Percentiles rank a stretch among this genome's conserved stretches.
Conservation (phyloP, 2,329 filamentous ascomycete genomes). For the Podosphaera aphanis region DNA sequence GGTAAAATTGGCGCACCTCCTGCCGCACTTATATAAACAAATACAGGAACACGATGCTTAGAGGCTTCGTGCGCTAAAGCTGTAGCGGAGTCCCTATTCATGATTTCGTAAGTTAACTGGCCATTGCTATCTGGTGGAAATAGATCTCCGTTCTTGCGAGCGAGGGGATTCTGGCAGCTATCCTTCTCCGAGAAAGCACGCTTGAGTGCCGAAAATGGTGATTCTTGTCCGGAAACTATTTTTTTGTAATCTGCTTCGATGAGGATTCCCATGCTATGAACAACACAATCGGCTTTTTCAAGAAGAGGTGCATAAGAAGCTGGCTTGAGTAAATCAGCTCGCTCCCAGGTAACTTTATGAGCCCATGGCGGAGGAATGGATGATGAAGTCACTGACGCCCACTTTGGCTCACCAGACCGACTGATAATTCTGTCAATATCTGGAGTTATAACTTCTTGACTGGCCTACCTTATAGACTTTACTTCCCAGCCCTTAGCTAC, state of each 20-base stretch:
- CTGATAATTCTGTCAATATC: slow-evolving; percentile 22
- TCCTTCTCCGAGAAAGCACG: slow-evolving; percentile 52
- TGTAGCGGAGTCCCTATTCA: slow-evolving; percentile 84
- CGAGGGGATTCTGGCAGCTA: slow-evolving; percentile 46
- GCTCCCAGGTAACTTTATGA: slow-evolving; percentile 62
- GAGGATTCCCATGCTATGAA: slow-evolving; percentile 89
- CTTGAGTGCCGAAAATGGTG: slow-evolving; percentile 52
- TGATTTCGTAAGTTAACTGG: slow-evolving; percentile 82
- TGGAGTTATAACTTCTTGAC: background rate
- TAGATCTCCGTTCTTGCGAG: slow-evolving; percentile 34
- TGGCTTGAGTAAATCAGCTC: slow-evolving; percentile 68
- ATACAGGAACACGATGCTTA: slow-evolving; percentile 38
- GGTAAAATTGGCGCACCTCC: slow-evolving; percentile 70
- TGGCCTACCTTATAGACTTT: slow-evolving; percentile 58
- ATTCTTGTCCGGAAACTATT: slow-evolving; percentile 62
- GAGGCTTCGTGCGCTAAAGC: slow-evolving; percentile 57
- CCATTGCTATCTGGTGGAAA: slow-evolving; percentile 42
- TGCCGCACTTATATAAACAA: slow-evolving; percentile 75
- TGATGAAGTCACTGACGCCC: slow-evolving; percentile 52
- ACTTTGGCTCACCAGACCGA: slow-evolving; percentile 72
- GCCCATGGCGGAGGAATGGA: slow-evolving; percentile 56
- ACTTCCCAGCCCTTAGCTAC: slow-evolving; percentile 75
- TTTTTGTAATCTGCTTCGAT: slow-evolving; percentile 97
- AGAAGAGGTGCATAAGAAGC: slow-evolving; percentile 57
- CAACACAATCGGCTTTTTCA: slow-evolving; percentile 55